phyloP scores from a whole-genome alignment of 1,284 basidiomycete species.

The Cryptococcus jaspeensis region DNA sequence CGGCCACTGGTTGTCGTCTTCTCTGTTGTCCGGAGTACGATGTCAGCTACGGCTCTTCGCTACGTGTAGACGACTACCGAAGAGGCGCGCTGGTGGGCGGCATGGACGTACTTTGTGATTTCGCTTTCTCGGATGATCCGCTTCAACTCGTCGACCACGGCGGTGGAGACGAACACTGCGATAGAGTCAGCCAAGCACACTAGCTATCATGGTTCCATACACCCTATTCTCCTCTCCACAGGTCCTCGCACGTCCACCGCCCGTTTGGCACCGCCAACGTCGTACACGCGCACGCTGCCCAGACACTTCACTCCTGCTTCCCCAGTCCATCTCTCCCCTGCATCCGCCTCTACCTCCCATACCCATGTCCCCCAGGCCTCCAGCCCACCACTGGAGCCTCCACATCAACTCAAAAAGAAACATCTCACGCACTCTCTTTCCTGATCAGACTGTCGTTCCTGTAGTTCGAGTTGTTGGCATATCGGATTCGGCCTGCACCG shows the following conservation, averaged over 20 bases:
- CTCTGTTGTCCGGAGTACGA: constrained; percentile 57
- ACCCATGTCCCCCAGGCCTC: background rate
- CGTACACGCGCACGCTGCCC: background rate
- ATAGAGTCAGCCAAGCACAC: background rate
- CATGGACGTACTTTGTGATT: constrained; percentile 75
- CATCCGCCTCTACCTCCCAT: background rate
- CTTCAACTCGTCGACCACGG: constrained; percentile 90
- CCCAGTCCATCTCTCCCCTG: background rate
- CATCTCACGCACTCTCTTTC: constrained; percentile 84
- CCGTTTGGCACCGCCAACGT: background rate
- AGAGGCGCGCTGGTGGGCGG: background rate
- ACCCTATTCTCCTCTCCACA: background rate
- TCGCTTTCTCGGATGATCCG: constrained; percentile 92
- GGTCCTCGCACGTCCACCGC: background rate
- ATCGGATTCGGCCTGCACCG: constrained; percentile 70
- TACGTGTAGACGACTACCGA: too few species aligned
- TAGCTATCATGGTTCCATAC: background rate
- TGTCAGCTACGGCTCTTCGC: background rate
- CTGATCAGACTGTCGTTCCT: constrained; percentile 94
- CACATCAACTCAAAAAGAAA: background rate
- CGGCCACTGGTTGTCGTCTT: constrained; percentile 97
- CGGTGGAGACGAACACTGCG: constrained; percentile 88
- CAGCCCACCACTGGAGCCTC: background rate
- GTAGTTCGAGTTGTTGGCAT: constrained; percentile 99
- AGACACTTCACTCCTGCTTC: background rate